phyloP scores from a whole-genome alignment of 148 eudicot species.

The Linanthus parryae region DNA sequence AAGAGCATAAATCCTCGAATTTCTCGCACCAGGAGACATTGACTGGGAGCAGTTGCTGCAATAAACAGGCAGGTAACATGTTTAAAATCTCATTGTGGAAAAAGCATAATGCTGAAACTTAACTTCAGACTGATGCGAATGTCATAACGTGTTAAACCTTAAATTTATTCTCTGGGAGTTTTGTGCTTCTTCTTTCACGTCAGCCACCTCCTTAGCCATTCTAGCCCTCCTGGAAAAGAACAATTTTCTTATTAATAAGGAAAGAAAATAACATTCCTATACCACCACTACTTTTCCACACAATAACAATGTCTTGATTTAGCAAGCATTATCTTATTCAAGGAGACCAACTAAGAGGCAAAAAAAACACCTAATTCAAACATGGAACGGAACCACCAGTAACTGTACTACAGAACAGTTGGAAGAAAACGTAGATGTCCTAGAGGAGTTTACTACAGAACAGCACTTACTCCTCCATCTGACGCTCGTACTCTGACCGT shows the following conservation, averaged over 20 bases:
- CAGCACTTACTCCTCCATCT: slow-evolving; percentile 76
- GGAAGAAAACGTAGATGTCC: no score
- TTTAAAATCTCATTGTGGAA: no score
- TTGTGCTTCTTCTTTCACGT: slow-evolving; percentile 81
- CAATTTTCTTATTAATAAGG: no score
- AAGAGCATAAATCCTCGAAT: slow-evolving; percentile 84
- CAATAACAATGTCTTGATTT: no score
- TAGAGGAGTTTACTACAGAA: slow-evolving; percentile 4
- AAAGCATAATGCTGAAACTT: no score
- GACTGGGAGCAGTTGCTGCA: slow-evolving; percentile 56
- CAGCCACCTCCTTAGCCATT: slow-evolving; percentile 92
- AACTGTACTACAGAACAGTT: no score
- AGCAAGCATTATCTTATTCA: neutral
- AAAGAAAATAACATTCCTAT: no score
- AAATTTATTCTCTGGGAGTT: slow-evolving; percentile 44
- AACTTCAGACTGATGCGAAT: no score
- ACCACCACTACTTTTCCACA: no score
- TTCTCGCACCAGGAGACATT: slow-evolving; percentile 99
- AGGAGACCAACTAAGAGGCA: neutral
- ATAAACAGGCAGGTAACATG: neutral
- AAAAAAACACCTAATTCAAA: neutral
- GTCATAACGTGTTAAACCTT: slow-evolving; percentile 50
- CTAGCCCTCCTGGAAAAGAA: slow-evolving; percentile 64
- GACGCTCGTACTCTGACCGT: slow-evolving; percentile 89
- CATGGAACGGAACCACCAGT: neutral